Percentiles rank a stretch among this genome's conserved stretches.
Conservation (phyloP, 768 basidiomycete species). For the Russula emetica region DNA sequence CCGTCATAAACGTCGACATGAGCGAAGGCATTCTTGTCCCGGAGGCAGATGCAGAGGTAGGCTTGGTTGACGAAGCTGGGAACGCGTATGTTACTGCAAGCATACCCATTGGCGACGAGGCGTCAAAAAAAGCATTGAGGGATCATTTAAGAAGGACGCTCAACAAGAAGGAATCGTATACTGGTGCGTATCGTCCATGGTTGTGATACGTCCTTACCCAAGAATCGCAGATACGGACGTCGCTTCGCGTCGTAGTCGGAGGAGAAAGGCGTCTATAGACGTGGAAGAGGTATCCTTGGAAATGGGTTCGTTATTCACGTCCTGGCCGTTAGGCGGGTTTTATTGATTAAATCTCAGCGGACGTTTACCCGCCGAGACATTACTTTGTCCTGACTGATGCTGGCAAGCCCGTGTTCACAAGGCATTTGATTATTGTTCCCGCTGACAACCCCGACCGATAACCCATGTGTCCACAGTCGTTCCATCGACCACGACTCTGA, state of each 20-base stretch:
- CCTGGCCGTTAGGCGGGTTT: background rate
- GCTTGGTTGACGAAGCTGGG: slow-evolving; percentile 51
- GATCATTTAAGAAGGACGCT: slow-evolving; percentile 70
- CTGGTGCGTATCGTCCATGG: slow-evolving; percentile 39
- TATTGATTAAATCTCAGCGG: slow-evolving; percentile 17
- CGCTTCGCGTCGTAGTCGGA: slow-evolving; percentile 25
- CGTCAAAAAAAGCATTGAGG: slow-evolving; percentile 59
- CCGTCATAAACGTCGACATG: slow-evolving; percentile 61
- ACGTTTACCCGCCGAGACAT: slow-evolving; percentile 53
- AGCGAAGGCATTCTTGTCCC: slow-evolving; percentile 66
- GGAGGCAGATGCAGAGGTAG: slow-evolving; percentile 62
- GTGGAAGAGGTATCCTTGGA: slow-evolving; percentile 27
- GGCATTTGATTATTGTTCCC: slow-evolving; percentile 44
- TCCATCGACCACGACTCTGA: slow-evolving; percentile 56
- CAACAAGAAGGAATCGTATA: slow-evolving; percentile 45
- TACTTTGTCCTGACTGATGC: slow-evolving; percentile 94
- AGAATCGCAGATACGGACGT: slow-evolving; percentile 14
- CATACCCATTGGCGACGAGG: slow-evolving; percentile 45
- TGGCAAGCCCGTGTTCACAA: slow-evolving; percentile 94
- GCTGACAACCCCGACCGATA: slow-evolving; percentile 1
- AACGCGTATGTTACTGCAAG: slow-evolving; percentile 46
- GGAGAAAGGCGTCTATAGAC: slow-evolving; percentile 21
- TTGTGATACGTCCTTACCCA: background rate
- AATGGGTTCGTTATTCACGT: background rate
- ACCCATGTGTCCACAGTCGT: slow-evolving; percentile 37